Evolutionary conservation across 2,329 filamentous ascomycete genomes (phyloP).

Genomic region (Paradendryphiella salina): DNA sequence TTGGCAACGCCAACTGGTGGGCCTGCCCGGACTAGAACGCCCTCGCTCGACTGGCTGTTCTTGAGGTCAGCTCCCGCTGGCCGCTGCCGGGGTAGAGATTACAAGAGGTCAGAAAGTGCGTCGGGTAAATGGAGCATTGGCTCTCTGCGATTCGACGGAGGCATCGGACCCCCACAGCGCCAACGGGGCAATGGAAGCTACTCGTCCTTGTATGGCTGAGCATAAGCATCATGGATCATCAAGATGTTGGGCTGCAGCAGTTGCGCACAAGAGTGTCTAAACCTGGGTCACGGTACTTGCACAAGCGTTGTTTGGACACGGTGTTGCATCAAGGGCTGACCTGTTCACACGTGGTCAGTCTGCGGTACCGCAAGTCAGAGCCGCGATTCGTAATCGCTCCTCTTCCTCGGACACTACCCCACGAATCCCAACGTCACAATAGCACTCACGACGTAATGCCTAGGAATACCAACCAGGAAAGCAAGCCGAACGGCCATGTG

Average conservation of each 20-base stretch:
- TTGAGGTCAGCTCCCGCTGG: constrained; percentile 15
- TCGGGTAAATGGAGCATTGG: constrained; percentile 42
- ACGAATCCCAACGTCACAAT: constrained; percentile 9
- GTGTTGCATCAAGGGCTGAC: background rate
- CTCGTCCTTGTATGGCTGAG: background rate
- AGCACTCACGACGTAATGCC: constrained; percentile 5
- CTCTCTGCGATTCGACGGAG: constrained; percentile 30
- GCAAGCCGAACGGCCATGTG: constrained; percentile 18
- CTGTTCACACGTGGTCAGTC: constrained; percentile 2
- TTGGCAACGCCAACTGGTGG: constrained; percentile 14
- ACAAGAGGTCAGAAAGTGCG: constrained; percentile 20
- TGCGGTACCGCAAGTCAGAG: constrained; percentile 1
- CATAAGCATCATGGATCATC: background rate
- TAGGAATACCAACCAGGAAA: constrained; percentile 9
- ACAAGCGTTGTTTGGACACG: background rate
- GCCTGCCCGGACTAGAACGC: constrained; percentile 3
- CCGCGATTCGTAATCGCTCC: constrained; percentile 1
- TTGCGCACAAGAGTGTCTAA: constrained; percentile 6
- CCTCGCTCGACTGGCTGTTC: constrained; percentile 3
- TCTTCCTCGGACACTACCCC: background rate
- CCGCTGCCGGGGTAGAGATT: constrained; percentile 20
- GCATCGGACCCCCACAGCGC: constrained; percentile 6
- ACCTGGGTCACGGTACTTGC: constrained; percentile 8
- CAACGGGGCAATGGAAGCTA: constrained; percentile 26
- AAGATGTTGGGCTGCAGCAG: constrained; percentile 2